Evolutionary conservation across 2,329 filamentous ascomycete genomes (phyloP), one percentile per base, ranked within the genome.

Genomic region (Phoma herbarum): DNA sequence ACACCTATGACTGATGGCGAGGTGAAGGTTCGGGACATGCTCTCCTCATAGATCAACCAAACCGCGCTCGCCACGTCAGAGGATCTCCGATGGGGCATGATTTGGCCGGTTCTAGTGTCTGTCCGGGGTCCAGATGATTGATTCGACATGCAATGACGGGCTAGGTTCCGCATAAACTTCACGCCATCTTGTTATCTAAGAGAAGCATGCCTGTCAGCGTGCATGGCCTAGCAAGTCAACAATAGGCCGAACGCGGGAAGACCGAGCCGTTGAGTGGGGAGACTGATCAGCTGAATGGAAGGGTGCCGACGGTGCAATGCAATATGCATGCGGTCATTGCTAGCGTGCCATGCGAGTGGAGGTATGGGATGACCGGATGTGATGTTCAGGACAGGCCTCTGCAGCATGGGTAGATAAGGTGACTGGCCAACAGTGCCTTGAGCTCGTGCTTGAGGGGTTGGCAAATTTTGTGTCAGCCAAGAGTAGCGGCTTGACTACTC

Each of bases 41-140:
- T 59, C 68, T 73, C 70, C 69, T 71, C 70, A 71, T 61, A 62
- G 64, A 73, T 78, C 74, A 77, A 78, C 78, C 77, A 80, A 73
- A 77, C 76, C 78, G 71, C 70, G 75, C 62, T 75, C 77, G 80
- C 80, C 80, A 83, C 80, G 80, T 83, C 80, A 82, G 80, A 80
- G 77, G 80, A 78, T 82, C 79, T 80, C 78, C 80, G 79, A 80
- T 75, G 75, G 77, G 74, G 75, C 73, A 77, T 74, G 75, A 75
- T 79, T 75, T 77, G 78, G 78, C 76, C 76, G 72, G 75, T 77
- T 75, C 79, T 81, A 81, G 79, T 77, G 77, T 78, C 64, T 68
- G 65, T 68, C 71, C 68, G 70, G 66, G 73, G 73, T 66, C 73
- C 74, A 77, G 75, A 76, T 77, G 75, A 78, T 77, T 77, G 77